Conservation (phyloP, 2,329 filamentous ascomycete species). For the Fusarium sp. region DNA sequence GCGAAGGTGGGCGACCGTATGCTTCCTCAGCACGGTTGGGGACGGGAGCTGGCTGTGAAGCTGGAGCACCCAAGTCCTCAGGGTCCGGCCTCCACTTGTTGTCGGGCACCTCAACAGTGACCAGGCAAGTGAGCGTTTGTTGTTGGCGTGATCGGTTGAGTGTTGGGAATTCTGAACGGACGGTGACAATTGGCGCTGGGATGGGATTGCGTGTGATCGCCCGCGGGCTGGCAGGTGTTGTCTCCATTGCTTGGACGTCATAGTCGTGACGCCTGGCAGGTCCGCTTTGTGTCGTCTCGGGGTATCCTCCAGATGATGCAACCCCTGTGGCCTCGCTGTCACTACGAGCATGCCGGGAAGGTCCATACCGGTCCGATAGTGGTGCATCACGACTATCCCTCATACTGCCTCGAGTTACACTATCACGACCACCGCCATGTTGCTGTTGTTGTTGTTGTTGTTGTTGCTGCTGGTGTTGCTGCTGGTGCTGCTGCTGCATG, state of each 20-base stretch:
- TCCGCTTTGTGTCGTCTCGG: conserved; percentile 79
- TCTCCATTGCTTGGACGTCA: conserved; percentile 96
- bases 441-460: conserved; percentile 37
- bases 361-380: conserved; percentile 62
- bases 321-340: conserved; percentile 84
- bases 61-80: conserved; percentile 78
- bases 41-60: conserved; percentile 60
- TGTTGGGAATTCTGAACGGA: conserved; percentile 97
- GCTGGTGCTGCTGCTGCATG: conserved; percentile 48
- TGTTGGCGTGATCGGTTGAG: conserved; percentile 92
- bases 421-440: conserved; percentile 54
- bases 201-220: conserved; percentile 86
- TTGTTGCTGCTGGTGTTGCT: conserved; percentile 26
- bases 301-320: conserved; percentile 84
- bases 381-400: conserved; percentile 67
- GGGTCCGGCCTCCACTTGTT: conserved; percentile 90
- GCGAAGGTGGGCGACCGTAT: conserved; percentile 72
- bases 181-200: conserved; percentile 89
- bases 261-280: conserved; percentile 88
- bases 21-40: conserved; percentile 66
- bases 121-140: conserved; percentile 92
- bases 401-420: conserved; percentile 57
- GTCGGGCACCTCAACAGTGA: conserved; percentile 94
- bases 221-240: conserved; percentile 81
- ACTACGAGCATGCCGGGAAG: conserved; percentile 77